These are phyloP conservation scores for Platanthera zijinensis DNA, from an alignment of 106 monocot species.

Conservation along the genomic window DNA sequence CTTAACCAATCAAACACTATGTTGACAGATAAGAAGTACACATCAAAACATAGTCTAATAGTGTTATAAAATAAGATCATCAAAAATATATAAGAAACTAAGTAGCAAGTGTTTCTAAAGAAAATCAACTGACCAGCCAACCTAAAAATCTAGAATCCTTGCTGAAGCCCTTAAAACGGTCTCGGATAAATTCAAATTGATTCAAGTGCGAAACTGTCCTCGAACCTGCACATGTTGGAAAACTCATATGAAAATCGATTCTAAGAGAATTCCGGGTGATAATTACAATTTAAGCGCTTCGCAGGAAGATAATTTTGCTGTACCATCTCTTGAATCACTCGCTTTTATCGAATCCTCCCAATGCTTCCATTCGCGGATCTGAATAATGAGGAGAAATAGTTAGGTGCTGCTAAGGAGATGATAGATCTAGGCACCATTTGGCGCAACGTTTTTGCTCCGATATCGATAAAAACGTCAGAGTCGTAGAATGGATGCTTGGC, in stretches of 20 bases:
- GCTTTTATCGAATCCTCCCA: slow-evolving; percentile 61
- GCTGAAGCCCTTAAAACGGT: slow-evolving; percentile 42
- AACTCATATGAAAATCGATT: neutral
- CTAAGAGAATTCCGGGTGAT: neutral
- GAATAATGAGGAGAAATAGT: slow-evolving; percentile 4
- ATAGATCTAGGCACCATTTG: neutral
- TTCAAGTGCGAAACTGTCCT: slow-evolving; percentile 30
- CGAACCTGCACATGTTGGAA: slow-evolving; percentile 21
- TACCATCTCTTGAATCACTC: slow-evolving; percentile 31
- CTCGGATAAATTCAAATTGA: slow-evolving; percentile 57
- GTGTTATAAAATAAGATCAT: neutral
- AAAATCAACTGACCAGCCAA: slow-evolving; percentile 41
- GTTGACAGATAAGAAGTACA: neutral
- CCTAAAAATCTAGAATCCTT: slow-evolving; percentile 36
- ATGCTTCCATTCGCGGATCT: slow-evolving; percentile 58
- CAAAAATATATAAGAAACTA: neutral
- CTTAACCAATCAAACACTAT: neutral
- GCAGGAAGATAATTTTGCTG: neutral
- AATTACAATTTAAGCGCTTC: neutral
- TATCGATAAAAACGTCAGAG: too few relatives aligned
- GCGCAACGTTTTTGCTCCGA: too few relatives aligned
- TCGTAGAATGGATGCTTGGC: too few relatives aligned
- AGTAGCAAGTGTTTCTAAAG: neutral
- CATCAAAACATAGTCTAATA: neutral
- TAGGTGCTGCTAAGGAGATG: neutral